Conservation (phyloP, 2,329 filamentous ascomycete species). For the Cordyceps cicadae region DNA sequence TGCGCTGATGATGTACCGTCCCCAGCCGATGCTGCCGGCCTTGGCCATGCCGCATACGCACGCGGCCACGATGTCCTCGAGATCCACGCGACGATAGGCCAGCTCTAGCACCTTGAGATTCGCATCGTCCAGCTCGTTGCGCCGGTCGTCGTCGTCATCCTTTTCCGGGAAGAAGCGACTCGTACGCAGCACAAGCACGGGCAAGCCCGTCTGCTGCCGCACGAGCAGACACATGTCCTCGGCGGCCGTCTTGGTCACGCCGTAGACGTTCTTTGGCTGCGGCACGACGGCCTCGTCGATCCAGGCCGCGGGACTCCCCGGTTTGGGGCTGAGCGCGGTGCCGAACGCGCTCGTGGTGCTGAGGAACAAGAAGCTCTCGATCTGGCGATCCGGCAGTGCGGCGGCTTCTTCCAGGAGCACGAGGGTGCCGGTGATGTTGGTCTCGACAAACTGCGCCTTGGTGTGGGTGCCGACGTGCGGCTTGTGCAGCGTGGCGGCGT, state of each 20-base stretch:
- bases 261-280: constrained; percentile 40
- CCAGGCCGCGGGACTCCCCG: constrained; percentile 32
- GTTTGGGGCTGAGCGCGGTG: constrained; percentile 27
- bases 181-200: constrained; percentile 36
- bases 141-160: constrained; percentile 36
- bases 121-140: constrained; percentile 28
- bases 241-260: constrained; percentile 39
- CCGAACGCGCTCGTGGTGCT: constrained; percentile 41
- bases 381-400: constrained; percentile 15
- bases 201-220: constrained; percentile 30
- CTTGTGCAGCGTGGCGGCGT: constrained; percentile 40
- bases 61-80: constrained; percentile 35
- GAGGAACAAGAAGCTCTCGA: constrained; percentile 36
- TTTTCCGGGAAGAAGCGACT: constrained; percentile 41
- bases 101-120: constrained; percentile 42
- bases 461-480: constrained; percentile 37
- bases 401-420: constrained; percentile 34
- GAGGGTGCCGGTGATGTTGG: constrained; percentile 37
- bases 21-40: constrained; percentile 27
- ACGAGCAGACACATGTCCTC: constrained; percentile 39
- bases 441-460: constrained; percentile 35
- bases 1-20: constrained; percentile 35
- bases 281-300: constrained; percentile 34
- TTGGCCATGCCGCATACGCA: constrained; percentile 30
- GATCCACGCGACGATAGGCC: constrained; percentile 35